A percentile compares a stretch with the other conserved stretches of the same genome.
These are phyloP conservation scores for Diaporthe ampelina DNA, from an alignment of 2,329 filamentous ascomycete species.

Conservation along the genomic window DNA sequence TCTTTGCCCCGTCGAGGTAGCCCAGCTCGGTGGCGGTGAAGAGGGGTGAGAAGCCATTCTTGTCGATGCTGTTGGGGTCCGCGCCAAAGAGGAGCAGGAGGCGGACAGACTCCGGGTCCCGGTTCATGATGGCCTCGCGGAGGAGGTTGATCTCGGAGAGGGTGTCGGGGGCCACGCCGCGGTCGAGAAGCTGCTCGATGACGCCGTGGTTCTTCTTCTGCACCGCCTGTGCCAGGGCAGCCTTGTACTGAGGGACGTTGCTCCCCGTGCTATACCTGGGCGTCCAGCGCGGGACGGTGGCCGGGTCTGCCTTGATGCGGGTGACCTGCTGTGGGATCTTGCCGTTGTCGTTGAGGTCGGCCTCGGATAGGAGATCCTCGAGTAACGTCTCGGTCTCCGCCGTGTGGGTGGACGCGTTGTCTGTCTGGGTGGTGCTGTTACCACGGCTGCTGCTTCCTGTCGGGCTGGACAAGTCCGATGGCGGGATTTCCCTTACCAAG, in stretches of 20 bases:
- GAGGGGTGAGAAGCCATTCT: slow-evolving; percentile 65
- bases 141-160: slow-evolving; percentile 62
- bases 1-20: slow-evolving; percentile 69
- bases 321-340: slow-evolving; percentile 57
- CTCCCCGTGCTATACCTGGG: slow-evolving; percentile 60
- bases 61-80: slow-evolving; percentile 66
- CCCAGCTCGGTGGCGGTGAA: slow-evolving; percentile 64
- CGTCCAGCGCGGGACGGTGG: slow-evolving; percentile 65
- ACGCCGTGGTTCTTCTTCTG: slow-evolving; percentile 69
- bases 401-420: slow-evolving; percentile 47
- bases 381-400: slow-evolving; percentile 53
- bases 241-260: slow-evolving; percentile 59
- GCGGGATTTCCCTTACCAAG: slow-evolving; percentile 35
- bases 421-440: slow-evolving; percentile 44
- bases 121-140: slow-evolving; percentile 64
- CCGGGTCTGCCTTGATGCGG: slow-evolving; percentile 64
- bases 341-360: slow-evolving; percentile 53
- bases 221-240: slow-evolving; percentile 66
- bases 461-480: slow-evolving; percentile 40
- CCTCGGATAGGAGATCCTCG: slow-evolving; percentile 51
- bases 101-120: slow-evolving; percentile 67
- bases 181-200: slow-evolving; percentile 70
- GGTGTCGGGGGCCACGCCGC: slow-evolving; percentile 67
- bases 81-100: slow-evolving; percentile 70
- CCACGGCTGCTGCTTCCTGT: slow-evolving; percentile 29